Base-by-base conservation (phyloP, 1,139 yeast species). In the Chernovozyma aurita region DNA sequence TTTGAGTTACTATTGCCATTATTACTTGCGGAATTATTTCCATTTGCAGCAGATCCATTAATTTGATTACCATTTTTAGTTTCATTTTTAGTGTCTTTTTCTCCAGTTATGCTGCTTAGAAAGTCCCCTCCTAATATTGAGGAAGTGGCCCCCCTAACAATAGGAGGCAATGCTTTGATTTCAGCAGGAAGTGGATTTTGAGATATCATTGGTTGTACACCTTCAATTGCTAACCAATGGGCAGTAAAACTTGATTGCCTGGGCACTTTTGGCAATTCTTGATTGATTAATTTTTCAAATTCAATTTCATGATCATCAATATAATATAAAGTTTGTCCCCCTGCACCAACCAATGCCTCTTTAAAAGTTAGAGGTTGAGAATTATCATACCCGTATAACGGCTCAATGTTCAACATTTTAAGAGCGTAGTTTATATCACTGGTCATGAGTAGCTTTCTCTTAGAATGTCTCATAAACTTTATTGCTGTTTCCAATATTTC, bases 171-270 rank as follows among this genome's bases (percentile, higher is more conserved):
- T 36, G 71, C 69, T 52, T 78, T 79, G 38, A 84, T 78, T 48
- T 84, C 95, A 30, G 80, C 72, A 18, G 90, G 78, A 31, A 85
- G 76, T 25, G 99, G 99, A 61, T 94, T 94, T 61, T 94, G 98
- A 2, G 97, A 95, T 39, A 94, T 92, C 36, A 94, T 84, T 1
- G 99, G 98, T 55, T 94, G 99, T 3, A 94, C 96, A 37, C 99
- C 99, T 61, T 94, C 99, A 40, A 94, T 86, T 1, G 98, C 97
- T 29, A 94, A 71, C 98, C 99, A 94, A 59, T 94, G 99, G 2
- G 97, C 96, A 0, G 97, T 87, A 56, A 85, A 90, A 0, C 95
- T 81, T 1, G 95, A 81, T 41, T 85, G 82, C 41, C 97, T 73
- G 3, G 99, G 98, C 3, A 94, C 95, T 52, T 85, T 86, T 5